Percentiles rank a stretch among this genome's conserved stretches.
Conservation (phyloP, 2,329 filamentous ascomycete species). For the Pseudohalonectria lignicola region DNA sequence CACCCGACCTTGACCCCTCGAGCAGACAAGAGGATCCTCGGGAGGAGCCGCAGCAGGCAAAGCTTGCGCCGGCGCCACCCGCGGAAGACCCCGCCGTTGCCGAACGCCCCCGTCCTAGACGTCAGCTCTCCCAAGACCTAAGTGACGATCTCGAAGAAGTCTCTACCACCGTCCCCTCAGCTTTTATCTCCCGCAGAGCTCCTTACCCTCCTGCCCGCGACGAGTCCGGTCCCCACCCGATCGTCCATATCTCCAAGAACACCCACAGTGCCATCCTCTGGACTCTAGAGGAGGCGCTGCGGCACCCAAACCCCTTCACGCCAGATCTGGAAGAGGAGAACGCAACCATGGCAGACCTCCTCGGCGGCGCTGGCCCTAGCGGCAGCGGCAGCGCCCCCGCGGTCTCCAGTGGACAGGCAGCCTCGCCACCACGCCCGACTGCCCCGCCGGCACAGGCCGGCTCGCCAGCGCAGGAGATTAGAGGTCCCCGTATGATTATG, state of each 20-base stretch:
- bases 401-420: conserved; percentile 43
- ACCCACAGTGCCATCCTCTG: conserved; percentile 88
- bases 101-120: too few species aligned
- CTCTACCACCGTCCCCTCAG: conserved; percentile 20
- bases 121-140: conserved; percentile 36
- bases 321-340: conserved; percentile 78
- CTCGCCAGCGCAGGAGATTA: conserved; percentile 52
- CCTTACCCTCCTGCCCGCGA: too few species aligned
- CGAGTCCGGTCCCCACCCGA: conserved; percentile 27
- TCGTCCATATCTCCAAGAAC: conserved; percentile 62
- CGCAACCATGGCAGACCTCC: conserved; percentile 82
- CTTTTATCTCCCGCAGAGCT: too few species aligned
- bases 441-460: conserved; percentile 39
- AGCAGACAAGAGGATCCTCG: too few species aligned
- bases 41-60: too few species aligned
- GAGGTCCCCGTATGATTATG: conserved; percentile 87
- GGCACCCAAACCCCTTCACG: conserved; percentile 73
- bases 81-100: conserved; percentile 3
- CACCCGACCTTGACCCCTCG: too few species aligned
- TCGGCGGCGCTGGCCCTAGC: conserved; percentile 44
- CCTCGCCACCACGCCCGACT: conserved; percentile 31
- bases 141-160: conserved; percentile 30
- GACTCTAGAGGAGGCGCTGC: conserved; percentile 81
- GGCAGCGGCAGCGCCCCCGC: conserved; percentile 45
- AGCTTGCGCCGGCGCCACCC: conserved; percentile 2